phyloP scores from a whole-genome alignment of 106 monocot genomes.

The Iris macrosiphon region DNA sequence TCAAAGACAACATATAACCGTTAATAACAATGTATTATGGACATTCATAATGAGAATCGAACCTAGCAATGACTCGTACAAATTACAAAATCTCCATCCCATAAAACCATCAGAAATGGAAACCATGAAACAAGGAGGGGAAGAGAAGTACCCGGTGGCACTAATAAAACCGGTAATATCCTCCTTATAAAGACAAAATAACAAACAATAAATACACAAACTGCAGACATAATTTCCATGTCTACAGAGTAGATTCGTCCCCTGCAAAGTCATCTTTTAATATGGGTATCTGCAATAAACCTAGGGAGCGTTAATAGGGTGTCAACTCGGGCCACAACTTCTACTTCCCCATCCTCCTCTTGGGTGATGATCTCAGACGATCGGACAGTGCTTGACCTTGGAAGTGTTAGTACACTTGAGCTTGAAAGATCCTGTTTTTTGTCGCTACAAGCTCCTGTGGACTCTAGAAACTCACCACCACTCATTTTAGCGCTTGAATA shows the following conservation, averaged over 20 bases:
- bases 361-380: background rate
- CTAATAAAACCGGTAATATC: too few relatives aligned
- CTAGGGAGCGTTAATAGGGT: constrained; percentile 5
- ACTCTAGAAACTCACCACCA: background rate
- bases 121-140: too few relatives aligned
- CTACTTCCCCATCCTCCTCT: background rate
- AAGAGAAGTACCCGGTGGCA: too few relatives aligned
- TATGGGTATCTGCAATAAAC: constrained; percentile 5
- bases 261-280: background rate
- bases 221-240: background rate
- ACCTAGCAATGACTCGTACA: too few relatives aligned
- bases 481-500: background rate
- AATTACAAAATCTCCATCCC: too few relatives aligned
- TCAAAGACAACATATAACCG: too few relatives aligned
- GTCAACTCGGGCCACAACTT: constrained; percentile 6
- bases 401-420: background rate
- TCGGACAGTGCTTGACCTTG: background rate
- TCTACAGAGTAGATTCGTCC: background rate
- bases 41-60: too few relatives aligned
- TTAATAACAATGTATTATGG: too few relatives aligned
- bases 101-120: too few relatives aligned
- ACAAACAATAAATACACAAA: background rate
- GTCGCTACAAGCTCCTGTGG: background rate
- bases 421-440: background rate
- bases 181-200: too few relatives aligned